phyloP scores from a whole-genome alignment of 2,329 filamentous ascomycete genomes.

The Huntiella moniliformis region DNA sequence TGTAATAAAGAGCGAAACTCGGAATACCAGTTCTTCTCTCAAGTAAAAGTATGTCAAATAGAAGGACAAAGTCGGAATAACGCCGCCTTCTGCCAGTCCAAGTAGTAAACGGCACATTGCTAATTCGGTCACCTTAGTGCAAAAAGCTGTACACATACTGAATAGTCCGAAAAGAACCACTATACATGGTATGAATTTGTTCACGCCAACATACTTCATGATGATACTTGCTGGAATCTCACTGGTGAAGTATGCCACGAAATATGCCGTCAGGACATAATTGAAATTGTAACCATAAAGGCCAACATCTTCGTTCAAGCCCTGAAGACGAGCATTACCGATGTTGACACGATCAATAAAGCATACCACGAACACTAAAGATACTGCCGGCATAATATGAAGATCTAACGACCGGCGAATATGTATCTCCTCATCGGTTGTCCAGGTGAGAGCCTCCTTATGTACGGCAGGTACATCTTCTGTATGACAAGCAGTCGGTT shows the following conservation, averaged over 20 bases:
- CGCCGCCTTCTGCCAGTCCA: slow-evolving; percentile 37
- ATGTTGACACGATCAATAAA: slow-evolving; percentile 53
- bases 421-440: slow-evolving; percentile 28
- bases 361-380: slow-evolving; percentile 33
- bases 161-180: slow-evolving; percentile 37
- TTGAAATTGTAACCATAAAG: slow-evolving; percentile 34
- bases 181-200: slow-evolving; percentile 33
- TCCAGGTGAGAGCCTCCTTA: slow-evolving; percentile 20
- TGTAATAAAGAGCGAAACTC: slow-evolving; percentile 36
- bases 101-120: slow-evolving; percentile 29
- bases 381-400: slow-evolving; percentile 32
- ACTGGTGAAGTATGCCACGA: slow-evolving; percentile 35
- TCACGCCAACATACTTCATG: slow-evolving; percentile 33
- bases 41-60: slow-evolving; percentile 38
- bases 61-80: slow-evolving; percentile 38
- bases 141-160: slow-evolving; percentile 35
- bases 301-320: slow-evolving; percentile 29
- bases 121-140: slow-evolving; percentile 27
- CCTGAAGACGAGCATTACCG: slow-evolving; percentile 39
- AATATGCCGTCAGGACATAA: slow-evolving; percentile 38
- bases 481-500: no score
- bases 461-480: background rate
- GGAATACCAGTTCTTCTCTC: slow-evolving; percentile 34
- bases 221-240: slow-evolving; percentile 38
- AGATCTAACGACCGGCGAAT: slow-evolving; percentile 33